Conservation (phyloP, 352 stramenopile genomes). For the Globisporangium middletonii region DNA sequence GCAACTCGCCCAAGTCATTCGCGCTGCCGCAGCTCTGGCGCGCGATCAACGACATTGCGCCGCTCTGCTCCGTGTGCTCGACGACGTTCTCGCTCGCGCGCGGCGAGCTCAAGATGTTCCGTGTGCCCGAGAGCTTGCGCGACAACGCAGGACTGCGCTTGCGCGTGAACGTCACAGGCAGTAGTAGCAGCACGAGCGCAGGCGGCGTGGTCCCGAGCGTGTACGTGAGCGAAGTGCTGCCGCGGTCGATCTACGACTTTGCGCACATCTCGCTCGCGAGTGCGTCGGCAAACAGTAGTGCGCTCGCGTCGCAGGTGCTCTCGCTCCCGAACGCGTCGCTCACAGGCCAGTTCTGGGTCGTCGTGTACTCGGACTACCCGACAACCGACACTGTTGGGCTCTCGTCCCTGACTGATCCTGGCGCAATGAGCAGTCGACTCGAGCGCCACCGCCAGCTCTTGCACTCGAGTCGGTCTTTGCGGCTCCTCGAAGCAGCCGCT, state of each 20-base stretch:
- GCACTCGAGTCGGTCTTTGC: conserved; percentile 6
- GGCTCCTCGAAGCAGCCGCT: conserved; percentile 3
- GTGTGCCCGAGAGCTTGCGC: conserved; percentile 54
- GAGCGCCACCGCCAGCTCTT: neutral
- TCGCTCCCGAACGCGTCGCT: conserved; percentile 45
- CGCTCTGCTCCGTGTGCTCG: conserved; percentile 50
- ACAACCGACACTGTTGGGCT: conserved; percentile 15
- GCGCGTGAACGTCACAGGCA: conserved; percentile 7
- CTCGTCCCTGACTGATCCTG: neutral
- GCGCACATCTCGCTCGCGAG: conserved; percentile 43
- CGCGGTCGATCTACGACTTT: conserved; percentile 74
- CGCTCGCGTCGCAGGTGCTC: conserved; percentile 25
- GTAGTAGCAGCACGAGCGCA: conserved; percentile 5
- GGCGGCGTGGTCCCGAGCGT: conserved; percentile 34
- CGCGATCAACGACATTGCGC: conserved; percentile 37
- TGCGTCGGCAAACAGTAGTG: neutral
- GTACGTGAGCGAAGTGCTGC: conserved; percentile 66
- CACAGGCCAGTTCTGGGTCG: conserved; percentile 64
- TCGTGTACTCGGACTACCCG: conserved; percentile 62
- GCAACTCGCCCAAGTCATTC: conserved; percentile 53
- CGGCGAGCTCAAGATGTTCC: conserved; percentile 58
- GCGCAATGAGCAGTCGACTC: too few species aligned
- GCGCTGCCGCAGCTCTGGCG: conserved; percentile 52
- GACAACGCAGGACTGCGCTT: conserved; percentile 35
- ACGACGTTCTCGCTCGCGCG: conserved; percentile 35